Conservation (phyloP, 1,284 basidiomycete genomes). For the Marasmius fiardii region DNA sequence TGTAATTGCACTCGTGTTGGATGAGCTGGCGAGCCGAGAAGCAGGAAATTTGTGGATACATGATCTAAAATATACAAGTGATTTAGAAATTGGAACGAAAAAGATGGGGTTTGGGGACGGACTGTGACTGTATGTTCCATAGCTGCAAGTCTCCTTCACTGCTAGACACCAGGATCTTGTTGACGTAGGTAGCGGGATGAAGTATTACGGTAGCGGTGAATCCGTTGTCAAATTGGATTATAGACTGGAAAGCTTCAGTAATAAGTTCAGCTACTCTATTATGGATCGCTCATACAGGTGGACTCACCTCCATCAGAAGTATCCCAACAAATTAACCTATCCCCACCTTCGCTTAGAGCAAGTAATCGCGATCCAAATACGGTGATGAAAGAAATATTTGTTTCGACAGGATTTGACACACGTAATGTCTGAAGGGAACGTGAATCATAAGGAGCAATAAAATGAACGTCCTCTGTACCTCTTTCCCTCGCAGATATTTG, state of each 20-base stretch:
- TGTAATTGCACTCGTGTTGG: conserved; percentile 55
- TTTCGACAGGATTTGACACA: conserved; percentile 61
- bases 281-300: conserved; percentile 1
- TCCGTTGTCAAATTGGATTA: conserved; percentile 70
- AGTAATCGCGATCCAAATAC: conserved; percentile 82
- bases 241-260: conserved; percentile 49
- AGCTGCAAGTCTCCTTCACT: conserved; percentile 82
- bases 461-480: conserved; percentile 45
- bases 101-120: conserved; percentile 25
- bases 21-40: conserved; percentile 44
- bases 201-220: conserved; percentile 85
- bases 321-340: conserved; percentile 82
- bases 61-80: conserved; percentile 36
- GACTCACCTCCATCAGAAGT: conserved; percentile 53
- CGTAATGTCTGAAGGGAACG: conserved; percentile 41
- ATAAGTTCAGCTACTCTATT: conserved; percentile 2
- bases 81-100: conserved; percentile 1
- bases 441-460: conserved; percentile 11
- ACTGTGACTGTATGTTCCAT: conserved; percentile 93
- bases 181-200: conserved; percentile 96
- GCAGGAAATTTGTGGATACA: conserved; percentile 64
- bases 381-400: conserved; percentile 56
- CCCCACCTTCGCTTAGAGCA: conserved; percentile 78
- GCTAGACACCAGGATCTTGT: conserved; percentile 90
- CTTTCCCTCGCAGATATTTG: conserved; percentile 86